phyloP scores from a whole-genome alignment of 2,329 filamentous ascomycete species.

The Epichloe sibirici region DNA sequence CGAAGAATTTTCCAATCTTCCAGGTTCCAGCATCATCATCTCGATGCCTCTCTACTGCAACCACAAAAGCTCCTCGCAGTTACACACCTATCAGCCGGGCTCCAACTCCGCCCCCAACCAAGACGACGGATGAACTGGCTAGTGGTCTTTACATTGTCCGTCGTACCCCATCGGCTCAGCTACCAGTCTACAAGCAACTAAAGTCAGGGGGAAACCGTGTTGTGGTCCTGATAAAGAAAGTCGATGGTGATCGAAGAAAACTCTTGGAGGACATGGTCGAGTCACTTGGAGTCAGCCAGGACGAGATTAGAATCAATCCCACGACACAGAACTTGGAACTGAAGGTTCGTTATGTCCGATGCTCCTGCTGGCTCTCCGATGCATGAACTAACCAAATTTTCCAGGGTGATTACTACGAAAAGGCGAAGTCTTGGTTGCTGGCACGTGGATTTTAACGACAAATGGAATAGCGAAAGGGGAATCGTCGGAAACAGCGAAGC shows the following conservation, averaged over 20 bases:
- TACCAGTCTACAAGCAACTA: constrained; percentile 63
- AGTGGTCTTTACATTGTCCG: constrained; percentile 52
- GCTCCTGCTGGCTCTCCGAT: not conserved
- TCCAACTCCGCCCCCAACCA: constrained; percentile 19
- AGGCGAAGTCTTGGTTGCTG: constrained; percentile 20
- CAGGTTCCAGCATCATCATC: constrained; percentile 12
- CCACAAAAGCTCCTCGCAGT: constrained; percentile 11
- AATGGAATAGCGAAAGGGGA: no score
- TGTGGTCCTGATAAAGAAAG: constrained; percentile 64
- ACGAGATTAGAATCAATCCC: constrained; percentile 41
- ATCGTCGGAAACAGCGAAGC: not conserved
- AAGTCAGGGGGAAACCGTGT: constrained; percentile 68
- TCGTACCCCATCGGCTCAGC: constrained; percentile 56
- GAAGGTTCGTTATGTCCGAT: constrained; percentile 39
- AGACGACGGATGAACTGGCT: constrained; percentile 18
- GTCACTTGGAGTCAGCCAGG: constrained; percentile 43
- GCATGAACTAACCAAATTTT: not conserved
- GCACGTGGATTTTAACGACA: constrained; percentile 21
- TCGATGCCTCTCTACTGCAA: constrained; percentile 4
- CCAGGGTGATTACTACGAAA: constrained; percentile 23
- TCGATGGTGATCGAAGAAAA: constrained; percentile 57
- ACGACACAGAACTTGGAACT: constrained; percentile 64
- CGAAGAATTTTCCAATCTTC: constrained; percentile 9
- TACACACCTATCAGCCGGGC: constrained; percentile 15
- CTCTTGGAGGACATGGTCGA: constrained; percentile 52